Evolutionary conservation across 257 asterid genomes (phyloP), one percentile per base, ranked within the genome.

Genomic region (Coffea eugenioides): DNA sequence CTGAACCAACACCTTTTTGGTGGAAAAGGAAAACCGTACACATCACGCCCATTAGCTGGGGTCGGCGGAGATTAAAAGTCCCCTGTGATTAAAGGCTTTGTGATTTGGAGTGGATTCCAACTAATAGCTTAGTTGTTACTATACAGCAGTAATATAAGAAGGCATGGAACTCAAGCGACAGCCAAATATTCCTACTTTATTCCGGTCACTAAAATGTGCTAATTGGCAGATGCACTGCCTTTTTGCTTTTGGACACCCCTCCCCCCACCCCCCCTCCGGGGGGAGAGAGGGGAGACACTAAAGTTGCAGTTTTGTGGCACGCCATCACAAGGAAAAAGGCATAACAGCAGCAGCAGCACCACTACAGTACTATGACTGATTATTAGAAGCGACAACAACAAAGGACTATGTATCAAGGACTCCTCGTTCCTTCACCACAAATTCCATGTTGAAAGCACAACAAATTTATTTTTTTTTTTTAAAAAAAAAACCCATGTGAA

Each of bases 101-200:
- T 20, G 0, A 21, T 36, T 36, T 36, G n/a, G 20, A 46, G 23
- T 65, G 65, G 73, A 65, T 77, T 77, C 73, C 80, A 77, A 73
- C 80, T 77, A 46, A 14, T 76, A 1, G 31, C 15, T 41, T 45
- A 34, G 52, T 8, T 61, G 23, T 23, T 39, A 39, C 4, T 39
- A 39, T 39, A 39, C 2, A 31, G 31, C 31, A 31, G 31, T 39
- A 39, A 13, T 1, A 25, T 0, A 51, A 4, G 34, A 34, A 6
- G 18, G 36, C 9, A 57, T 46, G 75, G 61, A 11, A n/a, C 74
- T 21, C 41, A 9, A 16, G 73, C 12, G 1, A 70, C 31, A 2
- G 4, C 62, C 74, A 69, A 41, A 20, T 34, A 68, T 48, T 14
- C 11, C 43, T 0, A 39, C 41, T 39, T 39, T 39, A 39, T 6